Base-by-base conservation (phyloP, 2,329 filamentous ascomycete genomes). In the Aspergillus oerlinghausenensis region DNA sequence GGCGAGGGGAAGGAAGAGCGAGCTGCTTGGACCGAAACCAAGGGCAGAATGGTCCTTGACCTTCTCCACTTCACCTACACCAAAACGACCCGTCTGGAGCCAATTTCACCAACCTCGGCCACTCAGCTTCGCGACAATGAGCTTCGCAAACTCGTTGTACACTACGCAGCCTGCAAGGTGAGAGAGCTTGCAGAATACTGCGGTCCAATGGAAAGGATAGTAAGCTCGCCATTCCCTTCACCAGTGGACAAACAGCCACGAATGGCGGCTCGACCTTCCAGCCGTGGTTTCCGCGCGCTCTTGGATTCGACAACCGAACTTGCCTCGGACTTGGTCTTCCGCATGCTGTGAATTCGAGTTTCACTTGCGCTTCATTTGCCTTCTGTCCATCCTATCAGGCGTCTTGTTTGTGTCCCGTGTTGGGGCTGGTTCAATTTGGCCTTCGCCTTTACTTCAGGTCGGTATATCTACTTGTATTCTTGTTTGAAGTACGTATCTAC, bases 301-400 rank as follows among this genome's bases (percentile, higher is more conserved):
- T 50, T 76, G 51, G 73, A 76, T 54, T 62, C 63, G 47, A 70
- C 69, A 35, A 70, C 72, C 1, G 74, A 76, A 60, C 62, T 76
- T 63, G 74, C 73, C 23, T 75, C 73, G 35, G 73, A 75, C 63
- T 64, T 76, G 61, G 71, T 76, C 28, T 76, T 73, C 58, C 70
- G 73, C 26, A 71, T 75, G 72, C 75, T 75, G 71, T 70, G 60
- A 68, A 6, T 52, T 42, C 23, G 38, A 35, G 21, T 42, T n/a
- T 54, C 35, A 49, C 55, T 60, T 54, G 49, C 45, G 42, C 53
- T 38, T 56, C 50, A 51, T 59, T 59, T 55, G 55, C 53, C 55
- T 21, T 52, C 17, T 50, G 28, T 43, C n/a, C 48, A 11, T 45
- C 35, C 17, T 45, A 45, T 45, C 19, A 45, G 42, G 21, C n/a